Base-by-base conservation (phyloP, 371 early-diverging fungal genomes). In the Massospora cicadina region DNA sequence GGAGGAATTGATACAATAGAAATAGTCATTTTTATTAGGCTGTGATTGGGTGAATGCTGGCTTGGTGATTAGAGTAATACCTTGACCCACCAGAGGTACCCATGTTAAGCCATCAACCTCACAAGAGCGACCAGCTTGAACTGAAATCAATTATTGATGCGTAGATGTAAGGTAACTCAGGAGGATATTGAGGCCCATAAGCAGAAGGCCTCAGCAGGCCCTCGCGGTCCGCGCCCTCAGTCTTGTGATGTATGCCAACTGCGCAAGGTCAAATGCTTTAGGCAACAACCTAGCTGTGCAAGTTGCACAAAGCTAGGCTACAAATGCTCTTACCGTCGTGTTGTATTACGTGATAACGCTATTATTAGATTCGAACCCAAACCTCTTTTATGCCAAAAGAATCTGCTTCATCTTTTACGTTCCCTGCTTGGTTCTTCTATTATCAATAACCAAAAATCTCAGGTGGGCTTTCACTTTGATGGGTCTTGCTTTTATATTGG, bases 171-270 rank as follows among this genome's bases (percentile, higher is more conserved):
- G 17, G 43, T 43, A 43, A 10, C 43, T 43, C 43, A 43, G 43
- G 43, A 43, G 43, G 43, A 5, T 17, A 43, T 43, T 17, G 43
- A 43, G 17, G 43, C 17, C 17, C 43, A 43, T 17, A 43, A 43
- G 43, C 17, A 10, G 17, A 43, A 43, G 43, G 17, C 17, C 5
- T 43, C 43, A 5, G 17, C 43, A 5, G 17, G 17, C 43, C 57
- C 57, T 25, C n/a, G 57, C 25, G 57, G 57, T 21, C 57, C 57
- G 10, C n/a, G 27, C 10, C 25, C 57, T 57, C n/a, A 57, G 27
- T n/a, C 27, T 17, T 57, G 57, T 57, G 57, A 57, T 57, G 57
- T 57, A 21, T 57, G 57, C 21, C 57, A 57, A 25, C 26, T 57
- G 27, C n/a, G 57, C n/a, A 57, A 57, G 21, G 57, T 57, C 27